These are phyloP conservation scores for Cryphonectria naterciae DNA, from an alignment of 2,329 filamentous ascomycete species.

Conservation along the genomic window DNA sequence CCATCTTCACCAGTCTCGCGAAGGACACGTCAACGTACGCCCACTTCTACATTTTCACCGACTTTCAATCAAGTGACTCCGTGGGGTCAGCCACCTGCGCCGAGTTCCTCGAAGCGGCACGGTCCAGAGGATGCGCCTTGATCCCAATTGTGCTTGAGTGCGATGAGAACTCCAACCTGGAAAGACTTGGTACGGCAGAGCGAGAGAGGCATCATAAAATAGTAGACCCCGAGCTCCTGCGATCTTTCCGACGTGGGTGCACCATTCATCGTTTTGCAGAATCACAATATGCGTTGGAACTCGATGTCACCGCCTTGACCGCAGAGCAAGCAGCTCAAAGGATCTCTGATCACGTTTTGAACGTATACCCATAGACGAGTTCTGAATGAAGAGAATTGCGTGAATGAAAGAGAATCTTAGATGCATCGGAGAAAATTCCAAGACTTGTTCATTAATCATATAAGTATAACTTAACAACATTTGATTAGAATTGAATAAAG, in stretches of 20 bases:
- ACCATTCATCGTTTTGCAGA: background rate
- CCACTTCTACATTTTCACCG: background rate
- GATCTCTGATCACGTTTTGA: background rate
- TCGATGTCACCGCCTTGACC: background rate
- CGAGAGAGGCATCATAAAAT: background rate
- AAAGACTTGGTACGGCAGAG: background rate
- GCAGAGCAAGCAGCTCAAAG: background rate
- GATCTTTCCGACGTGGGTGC: background rate
- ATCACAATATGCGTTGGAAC: background rate
- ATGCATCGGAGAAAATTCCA: no score
- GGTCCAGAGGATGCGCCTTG: background rate
- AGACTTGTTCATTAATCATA: no score
- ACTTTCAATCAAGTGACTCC: background rate
- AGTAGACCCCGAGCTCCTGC: background rate
- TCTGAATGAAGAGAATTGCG: no score
- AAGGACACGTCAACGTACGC: background rate
- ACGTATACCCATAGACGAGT: constrained; percentile 10
- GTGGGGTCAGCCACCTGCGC: background rate
- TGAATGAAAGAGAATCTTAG: no score
- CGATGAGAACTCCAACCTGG: background rate
- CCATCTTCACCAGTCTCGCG: background rate
- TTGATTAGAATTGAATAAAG: no score
- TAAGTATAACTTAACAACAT: no score
- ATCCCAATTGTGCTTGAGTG: background rate
- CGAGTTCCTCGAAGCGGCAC: background rate